Base-by-base conservation (phyloP, 495 filamentous ascomycete genomes). In the Bacidia gigantensis region DNA sequence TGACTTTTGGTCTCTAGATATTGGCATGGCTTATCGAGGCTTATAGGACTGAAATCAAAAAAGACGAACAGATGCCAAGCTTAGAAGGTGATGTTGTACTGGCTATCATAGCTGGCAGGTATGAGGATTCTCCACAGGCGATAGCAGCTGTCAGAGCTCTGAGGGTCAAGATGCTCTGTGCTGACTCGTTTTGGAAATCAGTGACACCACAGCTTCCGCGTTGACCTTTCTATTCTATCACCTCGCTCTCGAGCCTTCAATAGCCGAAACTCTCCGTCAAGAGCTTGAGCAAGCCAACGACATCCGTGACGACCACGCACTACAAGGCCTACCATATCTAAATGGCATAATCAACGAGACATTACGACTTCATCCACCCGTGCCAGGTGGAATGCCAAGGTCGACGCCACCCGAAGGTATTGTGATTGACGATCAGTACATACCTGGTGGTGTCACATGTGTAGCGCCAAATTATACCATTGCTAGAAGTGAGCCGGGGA, bases 31-130 rank as follows among this genome's bases (percentile, higher is more conserved):
- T 68, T 14, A 26, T 66, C 5, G 58, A 62, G 44, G 59, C 60
- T n/a, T 52, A 26, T 1, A 51, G 62, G 2, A 56, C 64, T 11
- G 53, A 52, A 0, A 60, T 56, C 24, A 32, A 35, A 17, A 50
- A 42, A 1, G 23, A 62, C 26, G 51, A 62, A 23, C 58, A 65
- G 48, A 44, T 29, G 7, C 43, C 54, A 11, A 11, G n/a, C 5
- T 60, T 72, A 7, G 49, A 61, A 23, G 67, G 67, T 0, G 67
- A 72, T 38, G 57, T 62, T 2, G 54, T 66, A 10, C 55, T 66
- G 0, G 63, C 69, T 22, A 61, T 70, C 14, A 58, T 71, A 11
- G 72, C 71, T 12, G 72, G 72, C 25, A 73, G 69, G 69, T 72
- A 48, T 9, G 45, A 9, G 3, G 3, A 3, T 48, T 20, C 24